phyloP scores from a whole-genome alignment of 1,284 basidiomycete species.

The Porogramme epimiltina region DNA sequence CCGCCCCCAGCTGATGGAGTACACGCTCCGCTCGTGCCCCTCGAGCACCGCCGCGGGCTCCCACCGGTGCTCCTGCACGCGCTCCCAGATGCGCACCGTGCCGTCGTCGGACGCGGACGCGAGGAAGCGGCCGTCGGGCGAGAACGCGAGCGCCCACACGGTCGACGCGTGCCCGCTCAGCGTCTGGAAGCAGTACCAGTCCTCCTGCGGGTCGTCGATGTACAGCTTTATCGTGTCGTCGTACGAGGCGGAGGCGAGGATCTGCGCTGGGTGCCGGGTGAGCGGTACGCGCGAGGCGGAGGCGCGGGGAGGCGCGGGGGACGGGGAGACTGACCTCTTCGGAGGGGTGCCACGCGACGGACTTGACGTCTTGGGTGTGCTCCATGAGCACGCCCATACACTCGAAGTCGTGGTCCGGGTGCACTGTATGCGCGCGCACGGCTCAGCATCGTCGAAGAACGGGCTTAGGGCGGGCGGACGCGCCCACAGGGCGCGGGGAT shows the following conservation, averaged over 20 bases:
- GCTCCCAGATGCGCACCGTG: conserved; percentile 72
- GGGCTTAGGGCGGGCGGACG: too few relatives aligned
- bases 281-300: conserved; percentile 7
- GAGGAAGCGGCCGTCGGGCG: conserved; percentile 80
- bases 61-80: conserved; percentile 57
- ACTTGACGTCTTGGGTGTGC: conserved; percentile 96
- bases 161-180: conserved; percentile 84
- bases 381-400: conserved; percentile 97
- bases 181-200: conserved; percentile 91
- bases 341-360: conserved; percentile 90
- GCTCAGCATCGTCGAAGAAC: too few relatives aligned
- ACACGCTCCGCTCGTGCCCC: conserved; percentile 76
- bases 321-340: conserved; percentile 74
- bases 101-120: conserved; percentile 84
- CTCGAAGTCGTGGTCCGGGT: conserved; percentile 93
- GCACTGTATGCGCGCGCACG: conserved; percentile 48
- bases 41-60: conserved; percentile 55
- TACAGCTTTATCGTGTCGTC: conserved; percentile 97
- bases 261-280: conserved; percentile 48
- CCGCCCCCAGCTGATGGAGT: conserved; percentile 76
- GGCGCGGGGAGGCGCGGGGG: background rate
- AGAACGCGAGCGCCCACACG: conserved; percentile 89
- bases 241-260: conserved; percentile 96
- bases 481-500: too few relatives aligned
- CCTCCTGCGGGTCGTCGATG: conserved; percentile 91